Evolutionary conservation across 352 stramenopile genomes (phyloP).

Genomic region (Globisporangium splendens): DNA sequence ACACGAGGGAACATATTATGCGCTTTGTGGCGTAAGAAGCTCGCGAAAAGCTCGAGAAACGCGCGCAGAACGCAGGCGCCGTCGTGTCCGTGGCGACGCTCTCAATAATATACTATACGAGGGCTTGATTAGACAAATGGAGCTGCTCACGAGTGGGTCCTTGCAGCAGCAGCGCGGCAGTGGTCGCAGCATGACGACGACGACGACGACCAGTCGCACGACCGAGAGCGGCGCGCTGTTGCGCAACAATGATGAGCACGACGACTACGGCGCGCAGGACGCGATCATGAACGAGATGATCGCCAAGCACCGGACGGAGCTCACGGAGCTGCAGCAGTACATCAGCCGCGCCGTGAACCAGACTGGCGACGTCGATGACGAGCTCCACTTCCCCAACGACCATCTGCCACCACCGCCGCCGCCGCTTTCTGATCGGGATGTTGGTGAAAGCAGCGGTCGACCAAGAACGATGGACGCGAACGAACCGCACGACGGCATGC

Average conservation of each 20-base stretch:
- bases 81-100: not conserved
- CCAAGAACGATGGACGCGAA: not conserved
- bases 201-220: conserved; percentile 6
- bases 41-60: conserved; percentile 9
- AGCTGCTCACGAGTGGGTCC: conserved; percentile 7
- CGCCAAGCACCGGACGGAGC: conserved; percentile 46
- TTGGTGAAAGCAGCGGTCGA: not conserved
- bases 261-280: conserved; percentile 20
- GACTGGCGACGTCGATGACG: conserved; percentile 18
- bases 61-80: not conserved
- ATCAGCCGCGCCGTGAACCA: conserved; percentile 22
- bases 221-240: not conserved
- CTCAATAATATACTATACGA: not conserved
- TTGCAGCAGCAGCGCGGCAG: not conserved
- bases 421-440: conserved; percentile 3
- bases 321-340: conserved; percentile 49
- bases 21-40: not conserved
- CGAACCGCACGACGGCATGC: conserved; percentile 19
- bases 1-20: not conserved
- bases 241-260: conserved; percentile 5
- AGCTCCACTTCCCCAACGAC: conserved; percentile 14
- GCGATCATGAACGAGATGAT: conserved; percentile 50
- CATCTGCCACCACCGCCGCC: conserved; percentile 21
- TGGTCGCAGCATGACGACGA: conserved; percentile 1
- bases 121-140: conserved; percentile 7